Evolutionary conservation across 208 protist genomes (phyloP).

Genomic region (Leptomonas seymouri): DNA sequence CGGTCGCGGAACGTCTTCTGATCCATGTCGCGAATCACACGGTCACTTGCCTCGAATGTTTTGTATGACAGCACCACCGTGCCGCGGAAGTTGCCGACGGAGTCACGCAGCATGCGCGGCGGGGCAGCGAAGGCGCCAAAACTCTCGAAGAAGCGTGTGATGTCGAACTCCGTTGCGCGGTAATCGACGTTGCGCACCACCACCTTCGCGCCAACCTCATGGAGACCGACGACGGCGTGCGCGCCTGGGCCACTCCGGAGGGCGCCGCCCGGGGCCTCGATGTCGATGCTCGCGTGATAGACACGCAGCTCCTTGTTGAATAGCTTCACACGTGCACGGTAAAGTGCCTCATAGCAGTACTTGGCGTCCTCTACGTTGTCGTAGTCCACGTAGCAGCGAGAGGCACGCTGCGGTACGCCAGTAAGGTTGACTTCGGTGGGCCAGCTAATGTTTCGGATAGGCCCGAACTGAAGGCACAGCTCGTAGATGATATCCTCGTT

Average conservation of each 20-base stretch:
- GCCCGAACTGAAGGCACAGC: constrained; percentile 83
- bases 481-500: constrained; percentile 82
- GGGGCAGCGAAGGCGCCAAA: constrained; percentile 85
- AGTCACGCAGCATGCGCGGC: constrained; percentile 80
- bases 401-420: constrained; percentile 58
- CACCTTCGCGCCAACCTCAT: constrained; percentile 89
- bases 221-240: constrained; percentile 44
- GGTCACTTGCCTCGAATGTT: constrained; percentile 70
- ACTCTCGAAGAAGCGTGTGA: constrained; percentile 78
- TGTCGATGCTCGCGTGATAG: constrained; percentile 63
- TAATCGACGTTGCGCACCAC: constrained; percentile 77
- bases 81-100: constrained; percentile 77
- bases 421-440: constrained; percentile 48
- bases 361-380: constrained; percentile 81
- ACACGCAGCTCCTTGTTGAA: constrained; percentile 76
- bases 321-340: constrained; percentile 62
- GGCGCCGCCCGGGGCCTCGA: constrained; percentile 33
- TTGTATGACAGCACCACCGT: constrained; percentile 81
- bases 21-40: constrained; percentile 77
- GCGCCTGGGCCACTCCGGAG: constrained; percentile 5
- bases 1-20: constrained; percentile 66
- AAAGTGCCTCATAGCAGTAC: constrained; percentile 86
- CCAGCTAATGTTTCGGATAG: constrained; percentile 72
- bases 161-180: constrained; percentile 74
- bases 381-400: constrained; percentile 83